phyloP scores from a whole-genome alignment of 257 asterid genomes.

The Datura wrightii region DNA sequence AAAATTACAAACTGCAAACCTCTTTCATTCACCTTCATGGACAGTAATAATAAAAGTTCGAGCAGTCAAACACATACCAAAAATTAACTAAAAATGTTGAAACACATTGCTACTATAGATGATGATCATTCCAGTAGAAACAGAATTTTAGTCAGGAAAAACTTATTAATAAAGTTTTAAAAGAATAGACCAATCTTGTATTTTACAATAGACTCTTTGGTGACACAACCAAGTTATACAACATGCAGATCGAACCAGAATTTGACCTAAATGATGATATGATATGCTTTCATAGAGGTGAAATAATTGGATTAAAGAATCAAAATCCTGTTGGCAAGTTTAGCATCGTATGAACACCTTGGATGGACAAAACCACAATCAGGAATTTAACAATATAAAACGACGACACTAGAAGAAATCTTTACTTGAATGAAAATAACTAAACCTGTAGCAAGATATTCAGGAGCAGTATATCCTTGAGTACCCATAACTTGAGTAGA shows the following conservation, averaged over 20 bases:
- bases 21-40: too few relatives aligned
- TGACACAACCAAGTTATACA: background rate
- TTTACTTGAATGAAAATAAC: background rate
- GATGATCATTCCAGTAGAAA: background rate
- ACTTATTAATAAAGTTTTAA: background rate
- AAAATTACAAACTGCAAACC: background rate
- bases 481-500: constrained; percentile 49
- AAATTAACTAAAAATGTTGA: background rate
- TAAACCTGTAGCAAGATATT: constrained; percentile 46
- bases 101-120: background rate
- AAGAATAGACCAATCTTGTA: background rate
- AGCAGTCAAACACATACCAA: background rate
- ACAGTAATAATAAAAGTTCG: background rate
- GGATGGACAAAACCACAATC: background rate
- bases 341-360: background rate
- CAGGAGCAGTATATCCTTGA: constrained; percentile 52
- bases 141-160: background rate
- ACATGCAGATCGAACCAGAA: background rate
- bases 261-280: background rate
- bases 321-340: background rate
- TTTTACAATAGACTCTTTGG: too few relatives aligned
- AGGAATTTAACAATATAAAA: background rate
- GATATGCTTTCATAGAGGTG: background rate
- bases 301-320: background rate
- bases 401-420: background rate